Conservation (phyloP, 192 early-diverging fungal genomes). For the Coemansia sp. region DNA sequence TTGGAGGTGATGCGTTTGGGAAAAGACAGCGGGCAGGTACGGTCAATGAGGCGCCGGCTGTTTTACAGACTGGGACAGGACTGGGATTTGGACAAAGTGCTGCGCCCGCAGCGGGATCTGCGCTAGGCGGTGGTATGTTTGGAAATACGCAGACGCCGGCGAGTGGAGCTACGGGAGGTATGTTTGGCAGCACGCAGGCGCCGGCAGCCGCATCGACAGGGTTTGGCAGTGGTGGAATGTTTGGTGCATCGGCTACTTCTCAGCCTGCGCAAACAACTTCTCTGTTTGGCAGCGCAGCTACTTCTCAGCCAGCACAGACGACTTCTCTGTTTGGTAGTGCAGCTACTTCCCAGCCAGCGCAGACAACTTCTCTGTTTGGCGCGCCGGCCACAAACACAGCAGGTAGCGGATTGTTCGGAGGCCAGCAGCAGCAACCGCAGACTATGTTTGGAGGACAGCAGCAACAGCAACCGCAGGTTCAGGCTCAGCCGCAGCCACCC, state of each 20-base stretch:
- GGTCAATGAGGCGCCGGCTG: conserved; percentile 13
- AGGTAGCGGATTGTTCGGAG: conserved; percentile 27
- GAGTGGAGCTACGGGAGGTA: conserved; percentile 7
- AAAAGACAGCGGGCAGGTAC: conserved; percentile 44
- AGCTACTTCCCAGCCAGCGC: conserved; percentile 14
- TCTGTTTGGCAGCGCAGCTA: not conserved
- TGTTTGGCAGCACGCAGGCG: conserved; percentile 25
- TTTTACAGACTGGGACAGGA: not conserved
- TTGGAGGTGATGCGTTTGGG: conserved; percentile 32
- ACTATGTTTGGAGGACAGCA: conserved; percentile 24
- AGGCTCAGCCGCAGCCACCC: conserved; percentile 33
- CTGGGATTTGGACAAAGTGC: conserved; percentile 14
- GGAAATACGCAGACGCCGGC: conserved; percentile 6
- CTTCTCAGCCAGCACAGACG: not conserved
- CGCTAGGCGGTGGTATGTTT: conserved; percentile 18
- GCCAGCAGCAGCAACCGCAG: conserved; percentile 26
- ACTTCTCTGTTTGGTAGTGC: conserved; percentile 18
- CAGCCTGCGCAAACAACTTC: conserved; percentile 22
- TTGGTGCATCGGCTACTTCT: conserved; percentile 11
- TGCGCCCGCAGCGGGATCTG: not conserved
- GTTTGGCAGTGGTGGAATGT: conserved; percentile 10
- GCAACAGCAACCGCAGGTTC: conserved; percentile 7
- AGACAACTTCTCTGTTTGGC: conserved; percentile 30
- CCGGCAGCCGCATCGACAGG: conserved; percentile 1
- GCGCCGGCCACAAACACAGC: conserved; percentile 8